phyloP scores from a whole-genome alignment of 805 yeast genomes.

The Pichia nanzhaoensis region DNA sequence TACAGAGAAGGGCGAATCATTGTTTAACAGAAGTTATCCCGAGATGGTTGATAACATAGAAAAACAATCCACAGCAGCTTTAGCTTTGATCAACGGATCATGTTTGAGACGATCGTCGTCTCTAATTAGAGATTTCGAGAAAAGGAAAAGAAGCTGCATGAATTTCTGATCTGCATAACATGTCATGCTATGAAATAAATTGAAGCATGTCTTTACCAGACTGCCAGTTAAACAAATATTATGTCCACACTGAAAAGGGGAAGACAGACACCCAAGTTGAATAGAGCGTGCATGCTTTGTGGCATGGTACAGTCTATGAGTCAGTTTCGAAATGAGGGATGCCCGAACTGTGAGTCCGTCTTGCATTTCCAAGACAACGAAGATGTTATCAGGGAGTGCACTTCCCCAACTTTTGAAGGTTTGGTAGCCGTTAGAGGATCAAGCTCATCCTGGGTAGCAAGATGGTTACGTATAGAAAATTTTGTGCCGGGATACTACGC shows the following conservation, averaged over 20 bases:
- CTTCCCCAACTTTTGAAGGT: slow-evolving; percentile 96
- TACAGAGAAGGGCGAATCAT: too few relatives aligned
- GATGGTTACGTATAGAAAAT: slow-evolving; percentile 88
- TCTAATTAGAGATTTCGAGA: too few relatives aligned
- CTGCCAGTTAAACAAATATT: not conserved
- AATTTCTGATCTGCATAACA: too few relatives aligned
- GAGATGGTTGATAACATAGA: too few relatives aligned
- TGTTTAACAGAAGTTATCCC: too few relatives aligned
- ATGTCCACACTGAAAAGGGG: slow-evolving; percentile 24
- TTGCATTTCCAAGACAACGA: slow-evolving; percentile 73
- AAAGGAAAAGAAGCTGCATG: too few relatives aligned
- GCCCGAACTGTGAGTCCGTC: slow-evolving; percentile 94
- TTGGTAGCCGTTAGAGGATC: slow-evolving; percentile 85
- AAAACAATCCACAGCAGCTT: too few relatives aligned
- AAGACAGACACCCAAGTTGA: slow-evolving; percentile 48
- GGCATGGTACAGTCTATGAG: slow-evolving; percentile 81
- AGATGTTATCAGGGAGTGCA: slow-evolving; percentile 78
- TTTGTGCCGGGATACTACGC: slow-evolving; percentile 90
- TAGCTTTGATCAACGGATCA: too few relatives aligned
- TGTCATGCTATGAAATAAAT: too few relatives aligned
- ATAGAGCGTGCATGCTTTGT: slow-evolving; percentile 96
- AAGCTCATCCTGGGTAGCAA: slow-evolving; percentile 87
- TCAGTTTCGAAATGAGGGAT: slow-evolving; percentile 74
- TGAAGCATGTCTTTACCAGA: not conserved
- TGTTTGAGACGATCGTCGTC: too few relatives aligned